phyloP scores from a whole-genome alignment of 192 early-diverging fungal species.

The Gorgonomyces haynaldii region DNA sequence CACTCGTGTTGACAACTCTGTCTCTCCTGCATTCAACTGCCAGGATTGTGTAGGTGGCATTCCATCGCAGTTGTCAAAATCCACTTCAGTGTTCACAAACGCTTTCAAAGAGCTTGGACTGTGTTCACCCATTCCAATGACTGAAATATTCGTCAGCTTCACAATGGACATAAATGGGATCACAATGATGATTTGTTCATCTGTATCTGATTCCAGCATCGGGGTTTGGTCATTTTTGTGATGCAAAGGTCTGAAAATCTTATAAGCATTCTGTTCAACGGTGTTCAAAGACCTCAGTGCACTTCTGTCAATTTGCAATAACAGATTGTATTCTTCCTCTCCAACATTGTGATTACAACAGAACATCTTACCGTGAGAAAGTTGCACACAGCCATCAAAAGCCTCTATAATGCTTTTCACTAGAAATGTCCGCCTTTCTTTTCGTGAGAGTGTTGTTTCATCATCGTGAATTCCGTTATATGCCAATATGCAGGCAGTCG shows the following conservation, averaged over 20 bases:
- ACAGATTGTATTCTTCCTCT: slow-evolving; percentile 43
- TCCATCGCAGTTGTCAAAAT: slow-evolving; percentile 73
- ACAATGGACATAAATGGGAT: slow-evolving; percentile 88
- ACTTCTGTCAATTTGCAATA: slow-evolving; percentile 66
- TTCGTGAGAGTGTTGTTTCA: no score
- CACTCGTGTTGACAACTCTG: slow-evolving; percentile 38
- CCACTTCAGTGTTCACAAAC: slow-evolving; percentile 47
- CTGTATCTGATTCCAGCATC: slow-evolving; percentile 71
- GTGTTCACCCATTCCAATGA: slow-evolving; percentile 54
- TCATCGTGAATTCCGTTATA: no score
- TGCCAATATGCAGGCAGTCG: no score
- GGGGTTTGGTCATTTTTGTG: slow-evolving; percentile 57
- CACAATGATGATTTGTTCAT: slow-evolving; percentile 80
- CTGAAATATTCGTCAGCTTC: slow-evolving; percentile 79
- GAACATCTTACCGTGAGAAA: no score
- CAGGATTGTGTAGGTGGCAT: slow-evolving; percentile 67
- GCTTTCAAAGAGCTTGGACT: slow-evolving; percentile 64
- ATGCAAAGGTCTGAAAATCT: slow-evolving; percentile 79
- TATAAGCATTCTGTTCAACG: slow-evolving; percentile 37
- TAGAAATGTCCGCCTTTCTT: no score
- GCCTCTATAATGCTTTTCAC: no score
- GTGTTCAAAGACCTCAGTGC: slow-evolving; percentile 77
- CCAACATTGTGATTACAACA: no score
- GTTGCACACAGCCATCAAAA: no score
- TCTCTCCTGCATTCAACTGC: slow-evolving; percentile 54